Evolutionary conservation across 179 eudicot genomes (phyloP), one percentile per base, ranked within the genome.

Genomic region (Beta corolliflora): DNA sequence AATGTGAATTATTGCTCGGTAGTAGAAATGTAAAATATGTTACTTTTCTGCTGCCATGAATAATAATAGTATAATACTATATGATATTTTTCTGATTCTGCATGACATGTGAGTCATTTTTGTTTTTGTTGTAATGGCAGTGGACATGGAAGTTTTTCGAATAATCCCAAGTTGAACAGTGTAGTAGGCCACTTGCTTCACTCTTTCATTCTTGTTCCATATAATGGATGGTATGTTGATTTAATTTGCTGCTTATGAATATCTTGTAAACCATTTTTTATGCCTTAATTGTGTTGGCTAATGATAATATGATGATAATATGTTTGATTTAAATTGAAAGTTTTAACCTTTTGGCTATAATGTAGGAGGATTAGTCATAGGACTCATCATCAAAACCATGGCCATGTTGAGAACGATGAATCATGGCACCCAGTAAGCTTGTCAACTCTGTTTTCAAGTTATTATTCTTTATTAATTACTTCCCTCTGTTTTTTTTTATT

Each of bases 91-190:
- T 19, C 29, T 67, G 19, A 56, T 5, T 14, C 66, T 45, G 73
- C 36, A 59, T 68, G 58, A 46, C 46, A 76, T 66, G 55, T 77
- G 74, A 54, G 64, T 60, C 3, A 68, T 16, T 56, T 61, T 61
- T 63, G 69, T 18, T 31, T 79, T 3, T 72, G 63, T 84, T 23
- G 21, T 59, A 1, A 60, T 60, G 81, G 79, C 87, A 91, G 93
- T 87, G 98, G 98, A 7, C 98, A 94, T 90, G 97, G 98, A 81
- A 94, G 97, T 83, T 94, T 94, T 86, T 94, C 98, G 8, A 89
- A 81, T 77, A 81, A 92, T 76, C 90, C 73, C 4, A 94, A 92
- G 86, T 78, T 94, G 81, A 94, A 94, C 79, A 92, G 91, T 82
- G 91, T 94, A 9, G 93, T 80, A 46, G 98, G 98, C 52, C 98